Evolutionary conservation across 108 stramenopile species (phyloP), one percentile per base, ranked within the genome.

Genomic region (Cyclotella cryptica): DNA sequence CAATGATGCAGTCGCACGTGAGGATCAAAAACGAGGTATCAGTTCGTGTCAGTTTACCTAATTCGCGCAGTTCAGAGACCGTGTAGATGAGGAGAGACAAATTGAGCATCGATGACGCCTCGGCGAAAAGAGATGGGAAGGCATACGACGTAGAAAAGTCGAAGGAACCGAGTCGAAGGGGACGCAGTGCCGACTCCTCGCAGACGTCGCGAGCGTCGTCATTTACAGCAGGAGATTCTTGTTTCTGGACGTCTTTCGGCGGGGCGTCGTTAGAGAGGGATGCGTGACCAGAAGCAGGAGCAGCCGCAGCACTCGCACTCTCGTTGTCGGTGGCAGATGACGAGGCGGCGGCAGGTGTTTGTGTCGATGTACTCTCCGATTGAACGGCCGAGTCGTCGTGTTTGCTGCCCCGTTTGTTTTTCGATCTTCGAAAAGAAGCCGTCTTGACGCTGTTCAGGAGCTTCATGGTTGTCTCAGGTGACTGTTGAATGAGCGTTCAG

Each of bases 41-140:
- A 49, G 9, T 12, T 45, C 13, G 3, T 3, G 47, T 49, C 9
- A n/a, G 3, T 24, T 55, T 24, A 55, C 55, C 55, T 53, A 90
- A 44, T 0, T 81, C 84, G 18, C 89, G 83, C 26, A 90, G 44
- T 45, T 88, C 86, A 9, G 86, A 75, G 18, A 90, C 69, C 61
- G 83, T 72, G 71, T 90, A 90, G 58, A 90, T 86, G 29, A 88
- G 58, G 11, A 78, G 43, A 28, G 83, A 74, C 7, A 73, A 77
- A 35, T 76, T 49, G 46, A 88, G 45, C 87, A 90, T 88, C 46
- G 81, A 76, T 22, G 70, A 51, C 5, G 75, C 75, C 55, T 90
- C 89, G 26, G 86, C 70, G 53, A 71, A 84, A 0, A 87, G 66
- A 29, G 75, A 69, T 7, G 80, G 79, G 40, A 53, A 81, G 14